Evolutionary conservation across 2,329 filamentous ascomycete species (phyloP).

Genomic region (Mariannaea elegans): DNA sequence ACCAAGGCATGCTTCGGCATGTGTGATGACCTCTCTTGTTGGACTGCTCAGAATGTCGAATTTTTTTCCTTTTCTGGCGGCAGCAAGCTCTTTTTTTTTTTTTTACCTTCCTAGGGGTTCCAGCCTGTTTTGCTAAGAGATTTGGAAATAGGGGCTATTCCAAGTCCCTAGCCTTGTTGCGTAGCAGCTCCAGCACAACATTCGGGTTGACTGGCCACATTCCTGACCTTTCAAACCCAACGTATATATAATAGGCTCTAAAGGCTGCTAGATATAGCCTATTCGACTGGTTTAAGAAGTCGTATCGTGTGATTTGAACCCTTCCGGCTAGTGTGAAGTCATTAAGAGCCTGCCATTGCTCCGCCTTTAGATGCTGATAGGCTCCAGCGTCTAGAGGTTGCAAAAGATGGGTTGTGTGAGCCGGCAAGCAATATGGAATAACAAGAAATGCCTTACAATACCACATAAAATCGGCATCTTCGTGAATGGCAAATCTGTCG

Average conservation of each 20-base stretch:
- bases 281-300: slow-evolving; percentile 1
- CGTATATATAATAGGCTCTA: slow-evolving; percentile 4
- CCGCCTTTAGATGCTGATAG: slow-evolving; percentile 2
- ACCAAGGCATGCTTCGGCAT: background rate
- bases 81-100: background rate
- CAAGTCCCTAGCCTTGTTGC: background rate
- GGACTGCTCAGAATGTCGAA: slow-evolving; percentile 2
- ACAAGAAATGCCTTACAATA: slow-evolving; percentile 8
- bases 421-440: slow-evolving; percentile 2
- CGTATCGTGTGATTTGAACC: background rate
- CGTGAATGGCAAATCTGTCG: slow-evolving; percentile 1
- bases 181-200: background rate
- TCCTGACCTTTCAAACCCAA: background rate
- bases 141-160: slow-evolving; percentile 1
- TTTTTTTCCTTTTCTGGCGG: background rate
- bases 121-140: background rate
- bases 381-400: slow-evolving; percentile 5
- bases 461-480: slow-evolving; percentile 11
- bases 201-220: background rate
- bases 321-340: background rate
- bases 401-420: slow-evolving; percentile 6
- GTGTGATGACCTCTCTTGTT: background rate
- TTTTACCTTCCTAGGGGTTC: background rate
- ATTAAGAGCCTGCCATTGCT: background rate
- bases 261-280: background rate